Evolutionary conservation across 345 rosid genomes (phyloP), one percentile per base, ranked within the genome.

Genomic region (Microcos paniculata): DNA sequence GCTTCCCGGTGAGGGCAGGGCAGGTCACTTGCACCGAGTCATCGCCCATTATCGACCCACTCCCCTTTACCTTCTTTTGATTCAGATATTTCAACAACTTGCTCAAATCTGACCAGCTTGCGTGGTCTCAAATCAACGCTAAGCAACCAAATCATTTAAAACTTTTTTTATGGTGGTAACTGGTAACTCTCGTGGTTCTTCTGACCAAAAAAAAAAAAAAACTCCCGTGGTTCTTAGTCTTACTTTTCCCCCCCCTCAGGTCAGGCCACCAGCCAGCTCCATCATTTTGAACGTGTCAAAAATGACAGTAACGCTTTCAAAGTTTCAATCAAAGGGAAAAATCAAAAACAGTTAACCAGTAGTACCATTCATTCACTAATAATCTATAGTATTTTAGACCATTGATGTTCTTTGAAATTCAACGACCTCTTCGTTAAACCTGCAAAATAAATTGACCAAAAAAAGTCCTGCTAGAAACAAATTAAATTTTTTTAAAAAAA

Each of bases 241-340:
- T 63, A 19, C 1, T 24, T 11, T 18, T 43, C 46, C 19, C 21
- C 18, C 53, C 52, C 43, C 23, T 23, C 13, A 0, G 42, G 4
- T 35, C 40, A 42, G 18, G 15, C 9, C 56, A 67, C 15, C 15
- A 2, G 43, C 43, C 73, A 7, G 45, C 59, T 31, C 19, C 19
- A 19, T n/a, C 10, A 69, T 19, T 70, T 70, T 69, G 73, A 69
- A 69, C 59, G 73, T 51, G 73, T 69, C 73, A 69, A 69, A 49
- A 68, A 16, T 6, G 59, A 30, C 10, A 9, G 24, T 11, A 31
- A 68, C 71, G 15, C 52, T 24, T 23, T 6, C 15, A n/a, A 59
- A 43, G 53, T 65, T 65, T 42, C 18, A 43, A 43, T 66, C 26
- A 6, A 65, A 42, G 45, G 45, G 0, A 48, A 48, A 45, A 26